Evolutionary conservation across 345 rosid genomes (phyloP).

Genomic region (Balakata baccata): DNA sequence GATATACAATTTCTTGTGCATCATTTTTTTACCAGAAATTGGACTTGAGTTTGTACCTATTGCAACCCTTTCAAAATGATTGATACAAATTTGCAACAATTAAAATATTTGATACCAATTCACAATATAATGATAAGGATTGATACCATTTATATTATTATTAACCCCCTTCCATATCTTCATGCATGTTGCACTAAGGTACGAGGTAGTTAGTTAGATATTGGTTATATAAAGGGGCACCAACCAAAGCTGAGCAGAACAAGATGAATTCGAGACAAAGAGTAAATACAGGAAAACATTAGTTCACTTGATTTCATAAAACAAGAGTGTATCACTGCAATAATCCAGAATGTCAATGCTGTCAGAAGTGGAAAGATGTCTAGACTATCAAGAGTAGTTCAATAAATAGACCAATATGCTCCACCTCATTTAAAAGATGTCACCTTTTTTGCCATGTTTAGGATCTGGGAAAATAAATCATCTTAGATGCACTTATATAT

Average conservation of each 20-base stretch:
- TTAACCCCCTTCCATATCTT: no score
- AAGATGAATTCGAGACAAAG: background rate
- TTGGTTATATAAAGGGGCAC: background rate
- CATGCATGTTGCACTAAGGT: slow-evolving; percentile 83
- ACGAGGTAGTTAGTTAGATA: no score
- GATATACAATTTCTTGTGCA: no score
- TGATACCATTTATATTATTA: no score
- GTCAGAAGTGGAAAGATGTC: slow-evolving; percentile 70
- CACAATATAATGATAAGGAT: no score
- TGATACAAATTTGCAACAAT: no score
- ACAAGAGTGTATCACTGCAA: slow-evolving; percentile 65
- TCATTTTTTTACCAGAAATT: no score
- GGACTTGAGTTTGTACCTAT: no score
- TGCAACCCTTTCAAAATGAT: no score
- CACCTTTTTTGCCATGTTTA: slow-evolving; percentile 85
- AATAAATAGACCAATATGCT: slow-evolving; percentile 75
- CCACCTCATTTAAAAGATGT: slow-evolving; percentile 85
- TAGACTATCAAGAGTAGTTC: slow-evolving; percentile 63
- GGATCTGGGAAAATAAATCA: slow-evolving; percentile 41
- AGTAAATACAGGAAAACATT: background rate
- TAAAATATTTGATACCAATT: no score
- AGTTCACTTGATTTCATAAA: background rate
- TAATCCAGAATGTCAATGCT: slow-evolving; percentile 54
- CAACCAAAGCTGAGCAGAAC: background rate
- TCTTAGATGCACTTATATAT: slow-evolving; percentile 3